Conservation (phyloP, 2,329 filamentous ascomycete species). For the Alternaria sp. region DNA sequence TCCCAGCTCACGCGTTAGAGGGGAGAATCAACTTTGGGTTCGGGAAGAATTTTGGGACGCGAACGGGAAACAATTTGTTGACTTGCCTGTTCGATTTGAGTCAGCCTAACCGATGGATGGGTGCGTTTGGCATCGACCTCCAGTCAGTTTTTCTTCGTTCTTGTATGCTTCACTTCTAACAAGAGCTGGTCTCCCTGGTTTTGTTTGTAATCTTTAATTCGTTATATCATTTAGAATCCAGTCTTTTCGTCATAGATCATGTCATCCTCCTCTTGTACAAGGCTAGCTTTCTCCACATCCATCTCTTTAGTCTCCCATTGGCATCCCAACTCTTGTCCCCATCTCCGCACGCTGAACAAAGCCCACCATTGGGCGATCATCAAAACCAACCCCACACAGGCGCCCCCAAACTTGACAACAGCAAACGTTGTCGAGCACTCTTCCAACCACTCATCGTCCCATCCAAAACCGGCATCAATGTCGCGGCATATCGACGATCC, state of each 20-base stretch:
- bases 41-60: slow-evolving; percentile 31
- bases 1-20: background rate
- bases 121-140: background rate
- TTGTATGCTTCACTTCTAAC: background rate
- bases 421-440: slow-evolving; percentile 40
- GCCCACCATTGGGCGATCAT: slow-evolving; percentile 49
- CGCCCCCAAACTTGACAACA: slow-evolving; percentile 32
- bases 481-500: slow-evolving; percentile 35
- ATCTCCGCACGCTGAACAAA: slow-evolving; percentile 37
- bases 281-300: slow-evolving; percentile 28
- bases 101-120: background rate
- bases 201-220: slow-evolving; percentile 14
- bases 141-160: background rate
- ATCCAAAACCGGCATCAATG: slow-evolving; percentile 37
- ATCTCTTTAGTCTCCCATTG: slow-evolving; percentile 1
- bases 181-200: background rate
- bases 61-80: slow-evolving; percentile 14
- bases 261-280: slow-evolving; percentile 5
- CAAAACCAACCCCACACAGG: slow-evolving; percentile 32
- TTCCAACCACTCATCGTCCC: slow-evolving; percentile 39
- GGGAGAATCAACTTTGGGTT: slow-evolving; percentile 29
- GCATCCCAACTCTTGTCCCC: slow-evolving; percentile 28
- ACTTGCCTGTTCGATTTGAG: slow-evolving; percentile 33
- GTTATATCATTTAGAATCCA: slow-evolving; percentile 13
- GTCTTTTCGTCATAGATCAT: slow-evolving; percentile 15